Conservation (phyloP, 805 yeast species). For the Cyberlindnera suaveolens region DNA sequence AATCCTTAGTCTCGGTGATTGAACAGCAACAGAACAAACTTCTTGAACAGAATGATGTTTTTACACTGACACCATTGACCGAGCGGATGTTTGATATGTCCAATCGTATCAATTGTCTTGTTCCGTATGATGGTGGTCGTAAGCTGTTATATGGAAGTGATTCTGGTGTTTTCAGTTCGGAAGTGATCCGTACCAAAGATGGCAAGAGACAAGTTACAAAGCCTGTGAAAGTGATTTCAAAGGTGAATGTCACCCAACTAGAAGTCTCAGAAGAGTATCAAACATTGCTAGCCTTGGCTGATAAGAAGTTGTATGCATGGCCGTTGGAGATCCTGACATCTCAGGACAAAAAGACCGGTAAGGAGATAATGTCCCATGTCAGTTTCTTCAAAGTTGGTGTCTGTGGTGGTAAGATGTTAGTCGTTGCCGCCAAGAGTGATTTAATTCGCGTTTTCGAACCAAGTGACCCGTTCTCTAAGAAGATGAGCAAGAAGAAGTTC, state of each 20-base stretch:
- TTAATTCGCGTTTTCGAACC: constrained; percentile 86
- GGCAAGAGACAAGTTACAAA: constrained; percentile 53
- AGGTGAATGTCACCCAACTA: constrained; percentile 75
- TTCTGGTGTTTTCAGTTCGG: constrained; percentile 81
- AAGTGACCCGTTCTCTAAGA: constrained; percentile 59
- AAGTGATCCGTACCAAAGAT: constrained; percentile 38
- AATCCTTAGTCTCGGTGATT: constrained; percentile 73
- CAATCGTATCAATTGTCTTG: constrained; percentile 83
- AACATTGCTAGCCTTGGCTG: constrained; percentile 72
- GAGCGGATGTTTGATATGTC: constrained; percentile 67
- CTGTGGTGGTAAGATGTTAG: constrained; percentile 80
- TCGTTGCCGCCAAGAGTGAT: constrained; percentile 84
- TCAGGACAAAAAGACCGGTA: constrained; percentile 53
- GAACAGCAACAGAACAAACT: constrained; percentile 73
- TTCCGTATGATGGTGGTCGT: constrained; percentile 92
- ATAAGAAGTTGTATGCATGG: constrained; percentile 74
- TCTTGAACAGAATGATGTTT: constrained; percentile 69
- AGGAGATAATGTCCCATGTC: constrained; percentile 81
- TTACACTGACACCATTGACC: constrained; percentile 68
- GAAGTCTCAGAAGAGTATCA: constrained; percentile 91
- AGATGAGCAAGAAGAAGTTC: constrained; percentile 63
- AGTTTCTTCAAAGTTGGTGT: constrained; percentile 89
- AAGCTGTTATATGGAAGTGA: constrained; percentile 88
- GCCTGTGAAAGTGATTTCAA: constrained; percentile 71
- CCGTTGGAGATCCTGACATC: constrained; percentile 59